Evolutionary conservation across 805 yeast genomes (phyloP).

Genomic region (Alloascoidea africana): DNA sequence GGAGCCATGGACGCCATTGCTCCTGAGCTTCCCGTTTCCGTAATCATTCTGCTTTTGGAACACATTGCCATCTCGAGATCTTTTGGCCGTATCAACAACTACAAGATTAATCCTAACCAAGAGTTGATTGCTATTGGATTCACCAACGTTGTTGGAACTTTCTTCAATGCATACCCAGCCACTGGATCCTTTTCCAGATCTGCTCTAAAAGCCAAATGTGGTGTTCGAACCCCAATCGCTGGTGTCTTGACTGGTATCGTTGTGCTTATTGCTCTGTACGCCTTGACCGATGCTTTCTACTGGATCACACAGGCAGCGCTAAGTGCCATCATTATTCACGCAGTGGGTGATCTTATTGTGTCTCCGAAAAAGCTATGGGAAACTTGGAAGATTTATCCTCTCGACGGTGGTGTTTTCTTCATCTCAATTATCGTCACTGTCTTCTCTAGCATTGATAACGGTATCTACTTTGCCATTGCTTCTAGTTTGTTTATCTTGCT

Average conservation of each 20-base stretch:
- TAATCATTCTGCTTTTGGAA: slow-evolving; percentile 69
- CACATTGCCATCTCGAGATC: slow-evolving; percentile 91
- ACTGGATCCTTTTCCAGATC: slow-evolving; percentile 94
- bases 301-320: slow-evolving; percentile 85
- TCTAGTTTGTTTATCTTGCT: slow-evolving; percentile 67
- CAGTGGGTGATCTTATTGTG: slow-evolving; percentile 76
- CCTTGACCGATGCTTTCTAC: slow-evolving; percentile 69
- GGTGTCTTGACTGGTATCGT: slow-evolving; percentile 85
- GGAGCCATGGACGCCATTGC: slow-evolving; percentile 49
- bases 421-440: slow-evolving; percentile 63
- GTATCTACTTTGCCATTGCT: slow-evolving; percentile 81
- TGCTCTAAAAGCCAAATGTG: slow-evolving; percentile 88
- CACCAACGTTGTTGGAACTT: slow-evolving; percentile 79
- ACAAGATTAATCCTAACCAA: slow-evolving; percentile 84
- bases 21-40: slow-evolving; percentile 72
- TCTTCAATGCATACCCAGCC: slow-evolving; percentile 88
- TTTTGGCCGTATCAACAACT: slow-evolving; percentile 84
- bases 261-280: slow-evolving; percentile 75
- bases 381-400: slow-evolving; percentile 58
- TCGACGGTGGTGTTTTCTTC: slow-evolving; percentile 60
- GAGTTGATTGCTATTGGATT: slow-evolving; percentile 90
- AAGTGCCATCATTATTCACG: slow-evolving; percentile 82
- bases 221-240: slow-evolving; percentile 87
- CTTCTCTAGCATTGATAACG: slow-evolving; percentile 69
- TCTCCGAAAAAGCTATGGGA: slow-evolving; percentile 29